Base-by-base conservation (phyloP, 495 filamentous ascomycete species). In the Talaromyces borbonicus region DNA sequence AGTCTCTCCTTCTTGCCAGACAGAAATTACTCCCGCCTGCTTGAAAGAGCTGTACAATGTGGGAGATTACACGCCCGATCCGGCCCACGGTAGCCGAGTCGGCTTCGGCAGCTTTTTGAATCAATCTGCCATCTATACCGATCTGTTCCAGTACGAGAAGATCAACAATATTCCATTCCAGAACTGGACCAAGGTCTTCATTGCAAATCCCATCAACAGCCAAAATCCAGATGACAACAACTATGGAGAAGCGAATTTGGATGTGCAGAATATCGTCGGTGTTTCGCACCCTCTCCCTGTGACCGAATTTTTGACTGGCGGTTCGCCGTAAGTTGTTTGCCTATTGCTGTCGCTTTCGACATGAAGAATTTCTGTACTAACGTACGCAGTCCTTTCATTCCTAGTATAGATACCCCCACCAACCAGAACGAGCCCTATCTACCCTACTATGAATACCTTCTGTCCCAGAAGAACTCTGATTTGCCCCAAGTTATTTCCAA, bases 401-500 rank as follows among this genome's bases (percentile, higher is more conserved):
- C 81, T 8, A 75, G 82, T 51, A 60, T 73, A 4, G 73, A 79
- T 49, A 60, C 78, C 48, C 76, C 78, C 1, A 63, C 63, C 52
- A 73, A 84, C 53, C 68, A 66, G 48, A 88, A 88, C 59, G 84
- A 90, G 69, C 85, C 85, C 0, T 92, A 85, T 57, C 66, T 89
- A 4, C 74, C 79, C 2, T 87, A 80, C 51, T 73, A 88, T 25
- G 71, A 79, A 19, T 79, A 78, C 50, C 61, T 85, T 1, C 63
- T 81, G 11, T 66, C 65, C 37, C 47, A 68, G 39, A 55, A 60
- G 15, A 60, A 74, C 41, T 47, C 57, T 11, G 66, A 79, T 6
- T 70, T 94, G 8, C 87, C 87, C 1, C 78, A 83, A 48, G 78
- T 84, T 9, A 75, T 94, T 48, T 81, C 83, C 27, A 87, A 79